These are phyloP conservation scores for Pythium phragmiticola DNA, from an alignment of 352 stramenopile genomes.

Conservation along the genomic window DNA sequence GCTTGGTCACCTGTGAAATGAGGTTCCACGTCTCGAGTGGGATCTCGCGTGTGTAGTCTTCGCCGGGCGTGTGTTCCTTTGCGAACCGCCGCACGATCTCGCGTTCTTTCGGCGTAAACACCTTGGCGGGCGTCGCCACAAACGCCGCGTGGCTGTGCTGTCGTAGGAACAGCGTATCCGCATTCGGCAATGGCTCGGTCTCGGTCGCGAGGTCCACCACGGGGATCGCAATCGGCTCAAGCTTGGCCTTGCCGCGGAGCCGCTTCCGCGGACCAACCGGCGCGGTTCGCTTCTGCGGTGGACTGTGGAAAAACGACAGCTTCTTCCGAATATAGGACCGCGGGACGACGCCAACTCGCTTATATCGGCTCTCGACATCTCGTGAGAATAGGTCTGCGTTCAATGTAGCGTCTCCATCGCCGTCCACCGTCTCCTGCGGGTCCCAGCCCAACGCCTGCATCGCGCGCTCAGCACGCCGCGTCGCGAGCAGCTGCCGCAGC, in stretches of 20 bases:
- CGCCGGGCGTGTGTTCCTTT: conserved; percentile 4
- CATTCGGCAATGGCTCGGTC: conserved; percentile 47
- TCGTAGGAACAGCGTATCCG: conserved; percentile 50
- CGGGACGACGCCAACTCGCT: conserved; percentile 31
- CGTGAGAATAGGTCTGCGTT: conserved; percentile 27
- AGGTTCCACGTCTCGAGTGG: conserved; percentile 53
- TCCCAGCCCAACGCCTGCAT: conserved; percentile 35
- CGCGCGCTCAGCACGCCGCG: conserved; percentile 48
- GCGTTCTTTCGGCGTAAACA: conserved; percentile 63
- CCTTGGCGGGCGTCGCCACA: conserved; percentile 37
- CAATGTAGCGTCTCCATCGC: not conserved
- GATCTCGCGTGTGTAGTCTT: conserved; percentile 15
- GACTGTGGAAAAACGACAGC: conserved; percentile 55
- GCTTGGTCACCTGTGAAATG: conserved; percentile 32
- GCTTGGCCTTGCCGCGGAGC: conserved; percentile 5
- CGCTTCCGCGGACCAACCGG: conserved; percentile 2
- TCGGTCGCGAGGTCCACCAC: conserved; percentile 6
- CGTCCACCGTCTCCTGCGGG: not conserved
- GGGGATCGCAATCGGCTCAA: not conserved
- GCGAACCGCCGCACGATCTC: conserved; percentile 54
- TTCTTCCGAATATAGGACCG: conserved; percentile 61
- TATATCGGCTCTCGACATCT: conserved; percentile 35
- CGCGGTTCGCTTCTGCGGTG: conserved; percentile 25
- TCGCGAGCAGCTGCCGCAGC: conserved; percentile 50
- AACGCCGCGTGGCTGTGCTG: conserved; percentile 63